Conservation (phyloP, 192 early-diverging fungal genomes). For the Jimgerdemannia lactiflua region DNA sequence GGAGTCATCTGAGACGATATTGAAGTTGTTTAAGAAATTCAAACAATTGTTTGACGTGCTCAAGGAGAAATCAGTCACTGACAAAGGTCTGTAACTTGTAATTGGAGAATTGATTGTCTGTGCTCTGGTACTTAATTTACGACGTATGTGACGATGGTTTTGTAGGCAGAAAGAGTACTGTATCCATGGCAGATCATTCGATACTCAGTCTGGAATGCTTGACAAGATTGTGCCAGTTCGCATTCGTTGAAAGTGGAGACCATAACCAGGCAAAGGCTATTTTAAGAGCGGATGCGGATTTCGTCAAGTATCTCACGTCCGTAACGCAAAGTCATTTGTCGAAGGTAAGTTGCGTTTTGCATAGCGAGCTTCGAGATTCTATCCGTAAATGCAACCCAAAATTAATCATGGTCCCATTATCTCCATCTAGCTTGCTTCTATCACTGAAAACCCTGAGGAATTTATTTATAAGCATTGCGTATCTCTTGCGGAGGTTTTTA, state of each 20-base stretch:
- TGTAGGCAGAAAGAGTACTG: conserved; percentile 24
- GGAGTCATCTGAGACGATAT: conserved; percentile 33
- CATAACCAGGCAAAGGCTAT: conserved; percentile 13
- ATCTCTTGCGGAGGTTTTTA: conserved; percentile 17
- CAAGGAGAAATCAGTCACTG: conserved; percentile 37
- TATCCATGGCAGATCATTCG: conserved; percentile 22
- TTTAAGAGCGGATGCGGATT: conserved; percentile 36
- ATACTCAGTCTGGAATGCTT: conserved; percentile 34
- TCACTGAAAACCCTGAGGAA: conserved; percentile 2
- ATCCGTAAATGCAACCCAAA: no score
- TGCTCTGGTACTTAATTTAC: background rate
- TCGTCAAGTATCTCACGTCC: conserved; percentile 44
- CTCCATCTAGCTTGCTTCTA: conserved; percentile 6
- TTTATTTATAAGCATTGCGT: conserved; percentile 10
- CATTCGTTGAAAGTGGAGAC: conserved; percentile 20
- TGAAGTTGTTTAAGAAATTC: conserved; percentile 44
- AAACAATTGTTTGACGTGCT: conserved; percentile 37
- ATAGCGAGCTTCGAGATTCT: background rate
- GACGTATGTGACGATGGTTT: background rate
- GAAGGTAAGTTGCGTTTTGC: conserved; percentile 20
- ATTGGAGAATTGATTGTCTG: background rate
- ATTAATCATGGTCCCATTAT: background rate
- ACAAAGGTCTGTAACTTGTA: conserved; percentile 31
- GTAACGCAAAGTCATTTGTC: conserved; percentile 28
- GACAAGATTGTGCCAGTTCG: conserved; percentile 28